phyloP scores from a whole-genome alignment of 257 asterid species.

The Gentiana macrophylla region DNA sequence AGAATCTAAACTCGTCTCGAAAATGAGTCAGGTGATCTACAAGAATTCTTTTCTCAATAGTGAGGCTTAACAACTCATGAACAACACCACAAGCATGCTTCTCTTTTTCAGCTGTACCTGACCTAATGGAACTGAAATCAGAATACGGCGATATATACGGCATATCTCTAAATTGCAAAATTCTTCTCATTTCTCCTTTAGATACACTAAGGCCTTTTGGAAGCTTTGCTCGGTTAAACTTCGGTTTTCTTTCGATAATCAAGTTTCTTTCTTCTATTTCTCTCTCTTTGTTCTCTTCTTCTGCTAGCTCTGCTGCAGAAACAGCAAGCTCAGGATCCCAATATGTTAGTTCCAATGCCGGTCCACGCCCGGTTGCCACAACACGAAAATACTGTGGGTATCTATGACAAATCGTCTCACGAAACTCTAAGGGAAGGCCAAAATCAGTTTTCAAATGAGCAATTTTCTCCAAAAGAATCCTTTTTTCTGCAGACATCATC shows the following conservation, averaged over 20 bases:
- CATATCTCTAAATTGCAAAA: slow-evolving; percentile 62
- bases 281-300: slow-evolving; percentile 56
- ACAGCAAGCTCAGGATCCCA: slow-evolving; percentile 96
- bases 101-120: slow-evolving; percentile 73
- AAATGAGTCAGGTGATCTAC: slow-evolving; percentile 94
- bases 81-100: slow-evolving; percentile 81
- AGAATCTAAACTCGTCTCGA: slow-evolving; percentile 87
- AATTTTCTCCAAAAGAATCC: slow-evolving; percentile 87
- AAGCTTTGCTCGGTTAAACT: slow-evolving; percentile 65
- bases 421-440: slow-evolving; percentile 79
- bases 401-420: slow-evolving; percentile 73
- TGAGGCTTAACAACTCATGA: slow-evolving; percentile 93
- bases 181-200: slow-evolving; percentile 87
- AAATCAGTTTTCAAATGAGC: slow-evolving; percentile 79
- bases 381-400: slow-evolving; percentile 90
- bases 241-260: slow-evolving; percentile 64
- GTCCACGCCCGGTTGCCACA: slow-evolving; percentile 70
- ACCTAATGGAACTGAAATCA: slow-evolving; percentile 59
- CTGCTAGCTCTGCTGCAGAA: slow-evolving; percentile 92
- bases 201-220: slow-evolving; percentile 87
- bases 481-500: slow-evolving; percentile 90
- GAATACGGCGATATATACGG: slow-evolving; percentile 85
- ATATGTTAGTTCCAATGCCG: slow-evolving; percentile 74
- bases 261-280: slow-evolving; percentile 69
- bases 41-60: slow-evolving; percentile 89